Evolutionary conservation across 106 monocot species (phyloP), one percentile per base, ranked within the genome.

Genomic region (Dendrobium catenatum): DNA sequence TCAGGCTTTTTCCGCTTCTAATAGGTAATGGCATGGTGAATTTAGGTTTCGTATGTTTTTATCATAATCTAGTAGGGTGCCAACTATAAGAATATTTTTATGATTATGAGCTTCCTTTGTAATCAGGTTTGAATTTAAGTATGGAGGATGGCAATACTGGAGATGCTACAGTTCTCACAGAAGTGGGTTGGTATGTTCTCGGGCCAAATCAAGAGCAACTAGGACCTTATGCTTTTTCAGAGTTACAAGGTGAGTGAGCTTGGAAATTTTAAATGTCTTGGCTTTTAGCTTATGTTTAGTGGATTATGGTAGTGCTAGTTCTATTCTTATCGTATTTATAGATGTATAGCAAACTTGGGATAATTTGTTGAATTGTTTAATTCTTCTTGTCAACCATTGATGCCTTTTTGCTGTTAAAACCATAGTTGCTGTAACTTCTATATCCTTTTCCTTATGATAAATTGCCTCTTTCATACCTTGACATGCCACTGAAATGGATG

Each of bases 111-210:
- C 74, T 74, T 43, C 74, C 6, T 51, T 51, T 10, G 48, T 41
- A 16, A 15, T 43, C 11, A 74, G 74, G 74, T 2, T 74, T 74
- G 42, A 75, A 82, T 75, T 74, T 76, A 80, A 76, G 55, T 13
- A 87, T 87, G 87, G 87, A 84, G 68, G 79, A 46, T 80, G 73
- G 15, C 55, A 37, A 42, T 37, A 79, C 78, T n/a, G 80, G 8
- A 6, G 42, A 75, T 78, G 17, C 10, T 17, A 16, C 73, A 1
- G 37, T 24, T 18, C 24, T 61, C 26, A 68, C 24, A 0, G 91
- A 92, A 76, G 82, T 84, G 9, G 92, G 89, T 19, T 96, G 96
- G 96, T 96, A 89, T 55, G 78, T 96, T 68, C 89, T 96, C 41
- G 94, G 91, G 10, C 85, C 82, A 76, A 89, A 94, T 82, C 90